Evolutionary conservation across 129 eudicot species (phyloP).

Genomic region (Flaveria brownii): DNA sequence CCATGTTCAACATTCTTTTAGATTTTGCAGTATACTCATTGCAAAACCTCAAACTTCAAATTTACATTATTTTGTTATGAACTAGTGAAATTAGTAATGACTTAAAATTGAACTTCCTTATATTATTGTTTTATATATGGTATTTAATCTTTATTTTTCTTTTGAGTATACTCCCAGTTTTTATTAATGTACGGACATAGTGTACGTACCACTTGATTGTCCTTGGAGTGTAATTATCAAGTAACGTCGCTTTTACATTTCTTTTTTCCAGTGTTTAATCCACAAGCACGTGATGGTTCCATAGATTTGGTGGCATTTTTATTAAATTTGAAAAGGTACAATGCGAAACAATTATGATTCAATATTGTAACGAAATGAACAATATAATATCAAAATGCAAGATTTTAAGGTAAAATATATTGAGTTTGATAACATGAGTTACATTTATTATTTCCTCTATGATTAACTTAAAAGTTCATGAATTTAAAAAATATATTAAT

Average conservation of each 20-base stretch:
- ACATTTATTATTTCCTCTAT: no score
- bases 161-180: neutral
- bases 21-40: neutral
- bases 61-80: neutral
- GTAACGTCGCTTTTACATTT: neutral
- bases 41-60: neutral
- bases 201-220: slow-evolving; percentile 33
- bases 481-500: no score
- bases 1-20: neutral
- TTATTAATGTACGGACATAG: slow-evolving; percentile 26
- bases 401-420: no score
- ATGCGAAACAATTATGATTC: neutral
- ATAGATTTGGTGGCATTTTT: slow-evolving; percentile 2
- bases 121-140: neutral
- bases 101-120: neutral
- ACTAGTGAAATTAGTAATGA: neutral
- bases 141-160: neutral
- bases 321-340: neutral
- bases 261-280: neutral
- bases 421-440: neutral
- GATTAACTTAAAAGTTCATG: no score
- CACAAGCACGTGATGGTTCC: neutral
- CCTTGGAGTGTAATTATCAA: slow-evolving; percentile 30
- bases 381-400: no score
- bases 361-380: neutral